phyloP scores from a whole-genome alignment of 495 filamentous ascomycete genomes.

The Penicillium goetzii region DNA sequence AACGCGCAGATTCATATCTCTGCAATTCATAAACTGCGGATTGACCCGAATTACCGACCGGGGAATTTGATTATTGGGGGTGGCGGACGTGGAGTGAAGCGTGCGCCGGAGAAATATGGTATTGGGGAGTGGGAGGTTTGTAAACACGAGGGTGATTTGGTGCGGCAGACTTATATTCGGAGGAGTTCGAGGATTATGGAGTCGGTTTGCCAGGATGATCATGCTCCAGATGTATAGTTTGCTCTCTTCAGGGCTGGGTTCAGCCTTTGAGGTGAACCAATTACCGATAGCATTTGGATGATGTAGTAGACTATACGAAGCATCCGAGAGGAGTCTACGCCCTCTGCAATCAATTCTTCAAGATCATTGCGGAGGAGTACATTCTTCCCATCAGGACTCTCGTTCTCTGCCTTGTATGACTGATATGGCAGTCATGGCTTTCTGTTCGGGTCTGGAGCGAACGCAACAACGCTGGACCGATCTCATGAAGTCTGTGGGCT shows the following conservation, averaged over 20 bases:
- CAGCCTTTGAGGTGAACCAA: not conserved
- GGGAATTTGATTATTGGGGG: constrained; percentile 78
- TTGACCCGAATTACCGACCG: constrained; percentile 64
- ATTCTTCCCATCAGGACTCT: constrained; percentile 37
- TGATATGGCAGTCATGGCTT: constrained; percentile 48
- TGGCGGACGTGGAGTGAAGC: constrained; percentile 65
- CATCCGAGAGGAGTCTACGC: not conserved
- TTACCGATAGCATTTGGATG: too few species aligned
- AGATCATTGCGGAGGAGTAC: constrained; percentile 43
- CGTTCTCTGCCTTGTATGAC: constrained; percentile 19
- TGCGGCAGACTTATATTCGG: constrained; percentile 58
- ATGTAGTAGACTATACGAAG: not conserved
- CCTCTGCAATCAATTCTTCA: constrained; percentile 33
- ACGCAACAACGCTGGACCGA: constrained; percentile 44
- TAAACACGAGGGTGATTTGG: constrained; percentile 57
- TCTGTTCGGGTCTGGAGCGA: constrained; percentile 42
- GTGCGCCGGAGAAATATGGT: constrained; percentile 58
- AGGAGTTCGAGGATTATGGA: constrained; percentile 16
- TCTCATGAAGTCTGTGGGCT: constrained; percentile 35
- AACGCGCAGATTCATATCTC: constrained; percentile 68
- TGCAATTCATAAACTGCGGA: constrained; percentile 69
- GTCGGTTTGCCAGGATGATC: constrained; percentile 11
- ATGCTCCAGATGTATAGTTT: not conserved
- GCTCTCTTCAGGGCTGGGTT: not conserved
- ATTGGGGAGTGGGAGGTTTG: constrained; percentile 70